These are phyloP conservation scores for Aspergillus spinulosporus DNA, from an alignment of 2,329 filamentous ascomycete species.

Conservation along the genomic window DNA sequence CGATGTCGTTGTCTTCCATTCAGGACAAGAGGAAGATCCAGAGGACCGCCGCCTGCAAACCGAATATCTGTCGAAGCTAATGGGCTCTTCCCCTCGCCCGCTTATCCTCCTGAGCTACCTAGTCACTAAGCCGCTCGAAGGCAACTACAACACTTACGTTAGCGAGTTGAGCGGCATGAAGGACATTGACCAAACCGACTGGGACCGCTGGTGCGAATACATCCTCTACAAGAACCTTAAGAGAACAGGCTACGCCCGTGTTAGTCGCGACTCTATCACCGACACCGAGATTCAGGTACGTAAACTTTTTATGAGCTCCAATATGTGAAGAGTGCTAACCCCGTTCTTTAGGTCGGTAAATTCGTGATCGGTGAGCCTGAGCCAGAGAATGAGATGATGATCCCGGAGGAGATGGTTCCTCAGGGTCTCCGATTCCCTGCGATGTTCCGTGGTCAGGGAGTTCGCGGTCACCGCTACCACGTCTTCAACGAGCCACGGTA, in stretches of 20 bases:
- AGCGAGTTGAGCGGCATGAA: constrained; percentile 85
- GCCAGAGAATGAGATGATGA: constrained; percentile 62
- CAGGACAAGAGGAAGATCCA: constrained; percentile 92
- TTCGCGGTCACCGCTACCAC: constrained; percentile 87
- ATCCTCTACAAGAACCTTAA: constrained; percentile 90
- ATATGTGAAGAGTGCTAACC: constrained; percentile 15
- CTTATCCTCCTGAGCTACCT: constrained; percentile 87
- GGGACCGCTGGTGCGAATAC: constrained; percentile 99
- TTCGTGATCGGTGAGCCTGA: constrained; percentile 77
- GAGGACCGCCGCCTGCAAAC: constrained; percentile 87
- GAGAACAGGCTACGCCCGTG: constrained; percentile 83
- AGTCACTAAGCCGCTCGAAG: constrained; percentile 83
- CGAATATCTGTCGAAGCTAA: constrained; percentile 81
- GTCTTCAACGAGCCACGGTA: constrained; percentile 92
- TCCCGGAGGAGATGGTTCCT: constrained; percentile 73
- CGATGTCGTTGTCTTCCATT: constrained; percentile 98
- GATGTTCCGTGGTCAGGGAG: constrained; percentile 80
- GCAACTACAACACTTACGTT: constrained; percentile 97
- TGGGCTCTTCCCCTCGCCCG: constrained; percentile 79
- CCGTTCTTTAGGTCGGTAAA: constrained; percentile 67
- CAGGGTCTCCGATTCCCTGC: constrained; percentile 78
- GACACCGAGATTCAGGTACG: constrained; percentile 90
- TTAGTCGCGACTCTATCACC: constrained; percentile 87
- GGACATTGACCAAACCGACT: constrained; percentile 88
- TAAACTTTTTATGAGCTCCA: neutral